Percentiles rank a stretch among this genome's conserved stretches.
Evolutionary conservation across 306 rosid genomes (phyloP).

Genomic region (Prunus davidiana): DNA sequence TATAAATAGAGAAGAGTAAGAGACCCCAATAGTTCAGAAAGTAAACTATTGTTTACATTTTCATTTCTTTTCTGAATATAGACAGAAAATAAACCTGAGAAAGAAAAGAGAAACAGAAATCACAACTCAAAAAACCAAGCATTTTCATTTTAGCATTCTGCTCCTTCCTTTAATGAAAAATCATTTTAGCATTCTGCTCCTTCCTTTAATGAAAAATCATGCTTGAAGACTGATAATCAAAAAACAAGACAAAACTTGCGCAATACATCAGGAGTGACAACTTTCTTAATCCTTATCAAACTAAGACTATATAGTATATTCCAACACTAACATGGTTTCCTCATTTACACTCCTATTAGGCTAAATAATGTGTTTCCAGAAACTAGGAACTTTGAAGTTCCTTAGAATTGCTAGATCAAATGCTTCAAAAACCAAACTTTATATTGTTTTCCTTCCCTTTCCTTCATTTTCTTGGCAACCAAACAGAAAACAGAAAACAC

Average conservation of each 20-base stretch:
- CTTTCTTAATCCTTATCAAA: background rate
- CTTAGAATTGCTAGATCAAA: background rate
- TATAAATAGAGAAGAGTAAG: too few species aligned
- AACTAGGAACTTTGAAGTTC: background rate
- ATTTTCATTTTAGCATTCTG: background rate
- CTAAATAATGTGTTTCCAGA: background rate
- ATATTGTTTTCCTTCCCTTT: background rate
- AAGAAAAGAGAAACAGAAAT: background rate
- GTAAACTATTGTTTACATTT: too few species aligned
- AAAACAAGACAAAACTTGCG: background rate
- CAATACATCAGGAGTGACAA: background rate
- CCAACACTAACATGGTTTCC: background rate
- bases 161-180: background rate
- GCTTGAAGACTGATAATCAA: background rate
- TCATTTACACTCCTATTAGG: background rate
- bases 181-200: background rate
- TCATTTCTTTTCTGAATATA: too few species aligned
- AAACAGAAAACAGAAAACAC: slow-evolving; percentile 8
- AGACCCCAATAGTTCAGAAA: too few species aligned
- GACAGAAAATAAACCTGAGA: background rate
- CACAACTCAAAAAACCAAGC: too few species aligned
- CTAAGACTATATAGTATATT: background rate
- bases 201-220: background rate
- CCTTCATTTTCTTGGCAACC: background rate
- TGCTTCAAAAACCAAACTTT: background rate